These are phyloP conservation scores for Xylaria bambusicola DNA, from an alignment of 495 filamentous ascomycete genomes.

Conservation along the genomic window DNA sequence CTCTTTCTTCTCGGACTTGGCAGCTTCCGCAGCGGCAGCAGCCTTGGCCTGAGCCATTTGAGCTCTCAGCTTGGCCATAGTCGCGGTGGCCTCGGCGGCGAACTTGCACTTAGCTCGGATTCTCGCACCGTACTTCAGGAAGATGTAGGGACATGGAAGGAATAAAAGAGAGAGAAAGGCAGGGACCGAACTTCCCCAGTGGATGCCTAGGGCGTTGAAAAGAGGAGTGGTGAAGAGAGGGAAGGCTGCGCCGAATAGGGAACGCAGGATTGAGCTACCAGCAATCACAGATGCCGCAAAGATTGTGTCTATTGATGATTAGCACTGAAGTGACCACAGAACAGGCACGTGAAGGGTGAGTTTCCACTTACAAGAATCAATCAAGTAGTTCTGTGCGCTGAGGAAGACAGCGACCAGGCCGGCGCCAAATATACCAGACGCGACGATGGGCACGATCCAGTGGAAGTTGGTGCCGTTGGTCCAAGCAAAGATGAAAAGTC, in stretches of 20 bases:
- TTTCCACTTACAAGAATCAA: constrained; percentile 53
- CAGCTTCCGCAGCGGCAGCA: constrained; percentile 1
- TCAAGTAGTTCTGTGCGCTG: constrained; percentile 66
- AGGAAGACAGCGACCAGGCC: constrained; percentile 73
- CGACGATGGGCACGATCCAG: constrained; percentile 66
- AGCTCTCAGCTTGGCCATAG: constrained; percentile 45
- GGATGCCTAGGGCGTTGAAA: constrained; percentile 73
- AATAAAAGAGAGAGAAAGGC: constrained; percentile 76
- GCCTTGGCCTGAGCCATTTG: constrained; percentile 12
- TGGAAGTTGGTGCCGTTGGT: constrained; percentile 67
- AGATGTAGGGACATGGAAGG: constrained; percentile 77
- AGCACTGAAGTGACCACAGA: no score
- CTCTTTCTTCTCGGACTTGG: constrained; percentile 9
- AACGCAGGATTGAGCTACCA: constrained; percentile 61
- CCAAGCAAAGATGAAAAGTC: constrained; percentile 71
- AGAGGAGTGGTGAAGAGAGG: constrained; percentile 80
- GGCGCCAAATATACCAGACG: constrained; percentile 70
- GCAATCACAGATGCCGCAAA: constrained; percentile 73
- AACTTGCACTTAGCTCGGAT: constrained; percentile 76
- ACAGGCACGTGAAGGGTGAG: no score
- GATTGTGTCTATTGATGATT: constrained; percentile 65
- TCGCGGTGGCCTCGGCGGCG: constrained; percentile 63
- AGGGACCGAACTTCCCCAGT: constrained; percentile 78
- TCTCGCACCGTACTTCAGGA: constrained; percentile 70
- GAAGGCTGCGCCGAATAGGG: constrained; percentile 76